Evolutionary conservation across 1,284 basidiomycete species (phyloP).

Genomic region (Apiotrichum siamense): DNA sequence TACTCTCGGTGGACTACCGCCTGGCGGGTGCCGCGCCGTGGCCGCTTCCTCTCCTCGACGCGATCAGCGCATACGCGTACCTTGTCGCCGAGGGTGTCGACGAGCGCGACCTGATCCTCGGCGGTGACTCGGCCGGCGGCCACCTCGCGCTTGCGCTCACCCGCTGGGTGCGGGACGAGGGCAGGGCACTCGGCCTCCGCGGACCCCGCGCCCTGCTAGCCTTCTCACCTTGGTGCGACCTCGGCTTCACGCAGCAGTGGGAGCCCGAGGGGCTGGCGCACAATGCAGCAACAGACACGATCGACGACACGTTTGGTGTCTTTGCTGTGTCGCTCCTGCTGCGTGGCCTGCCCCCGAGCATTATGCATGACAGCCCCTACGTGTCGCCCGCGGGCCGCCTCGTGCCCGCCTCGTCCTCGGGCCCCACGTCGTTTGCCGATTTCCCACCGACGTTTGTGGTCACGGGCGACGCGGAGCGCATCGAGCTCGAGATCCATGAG

Average conservation of each 20-base stretch:
- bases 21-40: conserved; percentile 49
- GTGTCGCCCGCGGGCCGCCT: conserved; percentile 36
- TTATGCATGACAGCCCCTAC: conserved; percentile 33
- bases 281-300: conserved; percentile 35
- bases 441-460: conserved; percentile 41
- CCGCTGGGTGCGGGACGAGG: conserved; percentile 36
- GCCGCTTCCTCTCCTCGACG: conserved; percentile 60
- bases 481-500: conserved; percentile 29
- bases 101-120: conserved; percentile 57
- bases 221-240: conserved; percentile 58
- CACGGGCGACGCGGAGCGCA: conserved; percentile 39
- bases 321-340: conserved; percentile 39
- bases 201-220: conserved; percentile 54
- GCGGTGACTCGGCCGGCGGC: conserved; percentile 66
- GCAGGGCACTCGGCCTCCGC: conserved; percentile 18
- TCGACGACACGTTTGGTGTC: conserved; percentile 41
- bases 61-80: conserved; percentile 58
- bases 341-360: conserved; percentile 27
- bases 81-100: conserved; percentile 53
- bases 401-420: conserved; percentile 11
- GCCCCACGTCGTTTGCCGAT: conserved; percentile 17
- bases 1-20: conserved; percentile 40
- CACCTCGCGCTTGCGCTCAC: conserved; percentile 57
- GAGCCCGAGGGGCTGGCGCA: conserved; percentile 23
- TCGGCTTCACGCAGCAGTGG: conserved; percentile 46